Evolutionary conservation across 2,329 filamentous ascomycete species (phyloP).

Genomic region (Colletotrichum cereale): DNA sequence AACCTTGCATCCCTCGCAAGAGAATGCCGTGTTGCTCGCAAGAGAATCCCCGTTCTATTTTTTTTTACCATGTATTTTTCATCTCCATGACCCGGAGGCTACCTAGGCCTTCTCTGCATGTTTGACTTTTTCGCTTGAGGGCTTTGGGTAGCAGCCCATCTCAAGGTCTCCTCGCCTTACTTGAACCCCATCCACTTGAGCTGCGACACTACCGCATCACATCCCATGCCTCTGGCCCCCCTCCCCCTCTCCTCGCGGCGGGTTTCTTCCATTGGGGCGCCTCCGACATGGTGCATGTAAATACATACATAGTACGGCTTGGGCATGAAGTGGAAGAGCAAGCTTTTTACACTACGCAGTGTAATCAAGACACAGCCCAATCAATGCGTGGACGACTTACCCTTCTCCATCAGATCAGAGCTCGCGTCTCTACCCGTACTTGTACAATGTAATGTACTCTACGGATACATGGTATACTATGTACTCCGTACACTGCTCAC

Average conservation of each 20-base stretch:
- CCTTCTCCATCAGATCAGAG: background rate
- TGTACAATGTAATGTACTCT: too few relatives aligned
- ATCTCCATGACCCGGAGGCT: background rate
- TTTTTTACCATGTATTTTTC: background rate
- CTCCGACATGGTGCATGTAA: background rate
- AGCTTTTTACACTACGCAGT: too few relatives aligned
- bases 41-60: background rate
- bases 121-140: background rate
- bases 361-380: background rate
- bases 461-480: too few relatives aligned
- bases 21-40: constrained; percentile 23
- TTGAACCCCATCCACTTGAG: constrained; percentile 23
- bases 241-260: background rate
- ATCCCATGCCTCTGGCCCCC: constrained; percentile 6
- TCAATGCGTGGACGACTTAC: background rate
- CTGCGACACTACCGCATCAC: constrained; percentile 22
- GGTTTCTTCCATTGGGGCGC: background rate
- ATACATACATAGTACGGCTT: background rate
- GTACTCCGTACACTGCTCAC: background rate
- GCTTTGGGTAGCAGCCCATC: constrained; percentile 6
- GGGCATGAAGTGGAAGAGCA: background rate
- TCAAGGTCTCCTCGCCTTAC: background rate
- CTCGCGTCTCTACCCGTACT: background rate
- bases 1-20: background rate
- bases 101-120: background rate